Percentiles rank a stretch among this genome's conserved stretches.
These are phyloP conservation scores for Botrytis paeoniae DNA, from an alignment of 2,329 filamentous ascomycete species.

Conservation along the genomic window DNA sequence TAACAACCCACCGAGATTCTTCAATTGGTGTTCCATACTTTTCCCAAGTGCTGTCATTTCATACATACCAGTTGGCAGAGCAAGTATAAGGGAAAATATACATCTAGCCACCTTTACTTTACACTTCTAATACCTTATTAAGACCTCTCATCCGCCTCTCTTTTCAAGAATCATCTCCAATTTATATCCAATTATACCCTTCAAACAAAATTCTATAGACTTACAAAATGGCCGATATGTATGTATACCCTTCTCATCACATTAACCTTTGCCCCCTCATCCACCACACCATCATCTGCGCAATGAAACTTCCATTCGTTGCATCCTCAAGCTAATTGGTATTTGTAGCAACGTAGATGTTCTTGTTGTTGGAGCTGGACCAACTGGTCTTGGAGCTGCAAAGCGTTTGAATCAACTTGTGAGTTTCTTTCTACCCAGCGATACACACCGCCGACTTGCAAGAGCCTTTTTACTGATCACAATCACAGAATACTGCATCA, in stretches of 20 bases:
- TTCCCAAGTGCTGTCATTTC: not conserved
- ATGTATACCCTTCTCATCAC: not conserved
- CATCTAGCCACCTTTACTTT: constrained; percentile 10
- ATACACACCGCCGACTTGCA: constrained; percentile 23
- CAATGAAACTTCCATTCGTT: not conserved
- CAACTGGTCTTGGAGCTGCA: constrained; percentile 94
- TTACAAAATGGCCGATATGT: constrained; percentile 23
- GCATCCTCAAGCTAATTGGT: constrained; percentile 17
- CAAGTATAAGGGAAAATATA: not conserved
- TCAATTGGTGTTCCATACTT: not conserved
- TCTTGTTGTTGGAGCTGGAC: constrained; percentile 95
- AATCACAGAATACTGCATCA: constrained; percentile 74
- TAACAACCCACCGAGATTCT: not conserved
- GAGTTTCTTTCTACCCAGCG: constrained; percentile 21
- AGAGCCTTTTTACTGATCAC: constrained; percentile 12
- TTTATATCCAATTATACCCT: not conserved
- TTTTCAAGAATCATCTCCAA: not conserved
- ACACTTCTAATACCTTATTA: not conserved
- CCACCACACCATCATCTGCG: not conserved
- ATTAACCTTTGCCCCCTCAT: not conserved
- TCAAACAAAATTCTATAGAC: not conserved
- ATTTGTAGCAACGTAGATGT: constrained; percentile 75
- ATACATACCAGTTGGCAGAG: not conserved
- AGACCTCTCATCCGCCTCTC: not conserved
- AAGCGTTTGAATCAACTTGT: constrained; percentile 98